Evolutionary conservation across 169 alveolate genomes (phyloP), one percentile per base, ranked within the genome.

Genomic region (Plasmodium yoelii): DNA sequence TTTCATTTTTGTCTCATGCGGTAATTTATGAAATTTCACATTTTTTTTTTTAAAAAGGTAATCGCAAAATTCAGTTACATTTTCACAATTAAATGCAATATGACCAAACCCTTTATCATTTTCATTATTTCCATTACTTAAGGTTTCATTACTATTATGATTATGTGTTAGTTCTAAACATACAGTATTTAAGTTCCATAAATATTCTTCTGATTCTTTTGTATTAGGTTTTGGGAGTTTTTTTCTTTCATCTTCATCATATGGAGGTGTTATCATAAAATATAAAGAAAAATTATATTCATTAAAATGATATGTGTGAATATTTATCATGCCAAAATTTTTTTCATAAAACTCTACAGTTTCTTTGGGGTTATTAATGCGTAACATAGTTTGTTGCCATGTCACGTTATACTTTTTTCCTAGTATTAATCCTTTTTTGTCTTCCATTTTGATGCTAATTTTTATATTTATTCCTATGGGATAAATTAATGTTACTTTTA

Each of bases 21-120:
- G 96, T 39, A 91, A 82, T 84, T 94, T 93, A 19, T 87, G 95
- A 67, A 92, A 94, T 49, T 68, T 68, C 15, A 90, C 95, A 46
- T 92, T 88, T 87, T 68, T 47, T 18, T 69, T 42, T 63, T 87
- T 51, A 71, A 24, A 64, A 71, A 92, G 71, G 24, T n/a, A 44
- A 80, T 56, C 73, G 56, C 87, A 65, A 15, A 42, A 28, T 34
- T 64, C 92, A 5, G 44, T 53, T 44, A 93, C 94, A 87, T 93
- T 86, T 4, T 84, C 71, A 46, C 92, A 82, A 46, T 93, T 90
- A 68, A 94, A 94, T 53, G 96, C 95, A 39, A 94, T 90, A 56
- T 94, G 95, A 18, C 97, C 97, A 74, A 94, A 94, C 18, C 97
- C 97, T 46, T 94, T 90, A 56, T 90, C 73, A 67, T 93, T 92